Evolutionary conservation across 768 basidiomycete species (phyloP), one percentile per base, ranked within the genome.

Genomic region (Clitopilus passeckerianus): DNA sequence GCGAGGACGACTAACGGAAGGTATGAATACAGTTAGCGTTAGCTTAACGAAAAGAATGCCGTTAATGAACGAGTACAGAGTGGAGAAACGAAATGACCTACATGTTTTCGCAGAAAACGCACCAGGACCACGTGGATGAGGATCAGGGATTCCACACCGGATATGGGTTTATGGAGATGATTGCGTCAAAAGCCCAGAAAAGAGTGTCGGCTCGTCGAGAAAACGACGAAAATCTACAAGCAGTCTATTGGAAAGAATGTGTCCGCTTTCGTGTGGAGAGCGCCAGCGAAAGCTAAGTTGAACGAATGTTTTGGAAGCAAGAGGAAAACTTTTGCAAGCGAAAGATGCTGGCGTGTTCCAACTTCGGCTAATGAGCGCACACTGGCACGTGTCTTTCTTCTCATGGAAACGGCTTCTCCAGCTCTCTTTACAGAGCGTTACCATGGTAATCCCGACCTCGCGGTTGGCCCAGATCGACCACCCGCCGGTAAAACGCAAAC

Each of bases 341-440:
- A 58, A 37, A 59, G 18, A 59, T 43, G 46, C 53, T 52, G 22
- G 37, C 37, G 37, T 41, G 37, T 41, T n/a, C 37, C 37, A 41
- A 5, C 3, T n/a, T n/a, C 37, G 37, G 37, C 37, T 41, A 41
- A 41, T 41, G 37, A 41, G 2, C 59, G 22, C 35, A 58, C 23
- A 58, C 23, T 53, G 27, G 63, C 43, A n/a, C 58, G 57, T 30
- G 27, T 53, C 30, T 53, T 20, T 53, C 56, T 16, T 54, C 41
- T 27, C 30, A 33, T 52, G 41, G 54, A 34, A 23, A 41, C 37
- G n/a, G 27, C 27, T 41, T 41, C 37, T n/a, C 37, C 37, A 41
- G 37, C 37, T 14, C 37, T 41, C 37, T 41, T 41, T 41, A 3
- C 12, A 37, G 16, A 1, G 16, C 22, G 46, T 50, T 23, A 18